Evolutionary conservation across 2,329 filamentous ascomycete species (phyloP).

Genomic region (Pyrenophora tritici-repentis): DNA sequence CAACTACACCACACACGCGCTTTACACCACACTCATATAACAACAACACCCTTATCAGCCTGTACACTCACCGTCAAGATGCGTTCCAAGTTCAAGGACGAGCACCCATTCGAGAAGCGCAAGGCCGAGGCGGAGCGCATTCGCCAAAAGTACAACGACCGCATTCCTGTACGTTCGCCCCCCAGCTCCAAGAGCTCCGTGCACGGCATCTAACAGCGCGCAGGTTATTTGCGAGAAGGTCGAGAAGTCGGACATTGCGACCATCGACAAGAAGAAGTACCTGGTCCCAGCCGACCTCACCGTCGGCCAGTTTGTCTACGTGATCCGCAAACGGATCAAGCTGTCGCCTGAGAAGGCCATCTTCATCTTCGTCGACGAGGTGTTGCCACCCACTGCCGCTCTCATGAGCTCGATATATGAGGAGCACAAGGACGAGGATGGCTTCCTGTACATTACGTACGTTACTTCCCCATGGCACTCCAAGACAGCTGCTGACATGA

Average conservation of each 20-base stretch:
- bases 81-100: conserved; percentile 99
- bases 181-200: background rate
- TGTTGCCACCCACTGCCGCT: conserved; percentile 92
- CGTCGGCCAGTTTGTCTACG: conserved; percentile 99
- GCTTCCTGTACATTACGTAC: conserved; percentile 97
- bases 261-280: conserved; percentile 99
- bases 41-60: conserved; percentile 11
- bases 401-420: conserved; percentile 99
- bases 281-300: conserved; percentile 96
- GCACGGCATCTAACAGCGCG: conserved; percentile 30
- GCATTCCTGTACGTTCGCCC: conserved; percentile 81
- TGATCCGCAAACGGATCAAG: conserved; percentile 99
- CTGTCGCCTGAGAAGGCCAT: conserved; percentile 99
- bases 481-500: conserved; percentile 27
- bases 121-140: conserved; percentile 99
- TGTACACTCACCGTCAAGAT: conserved; percentile 57
- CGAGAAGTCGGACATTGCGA: conserved; percentile 98
- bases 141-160: conserved; percentile 97
- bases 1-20: conserved; percentile 6
- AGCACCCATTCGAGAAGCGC: conserved; percentile 99
- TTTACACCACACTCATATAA: conserved; percentile 16
- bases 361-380: conserved; percentile 99
- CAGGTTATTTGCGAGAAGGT: conserved; percentile 99
- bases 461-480: conserved; percentile 33
- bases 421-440: conserved; percentile 90